Conservation (phyloP, 2,329 filamentous ascomycete genomes). For the Colletotrichum caudatum region DNA sequence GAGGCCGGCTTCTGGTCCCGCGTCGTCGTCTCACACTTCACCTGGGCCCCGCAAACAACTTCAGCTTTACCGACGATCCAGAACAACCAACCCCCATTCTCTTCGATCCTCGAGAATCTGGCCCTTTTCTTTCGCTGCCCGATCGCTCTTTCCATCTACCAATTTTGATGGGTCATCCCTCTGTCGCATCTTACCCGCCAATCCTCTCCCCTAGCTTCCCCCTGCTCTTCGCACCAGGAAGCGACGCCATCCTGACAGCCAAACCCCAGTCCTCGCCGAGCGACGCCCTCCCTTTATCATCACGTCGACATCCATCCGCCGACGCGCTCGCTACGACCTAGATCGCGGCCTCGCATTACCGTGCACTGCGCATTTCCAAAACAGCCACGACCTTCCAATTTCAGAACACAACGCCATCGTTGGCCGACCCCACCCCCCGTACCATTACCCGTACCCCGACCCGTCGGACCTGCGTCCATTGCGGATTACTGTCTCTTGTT, state of each 20-base stretch:
- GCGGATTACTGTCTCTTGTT: slow-evolving; percentile 26
- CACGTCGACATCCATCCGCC: slow-evolving; percentile 37
- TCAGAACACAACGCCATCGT: background rate
- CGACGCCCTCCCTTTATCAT: slow-evolving; percentile 38
- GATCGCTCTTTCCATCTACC: slow-evolving; percentile 24
- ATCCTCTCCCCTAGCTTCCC: slow-evolving; percentile 29
- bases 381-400: slow-evolving; percentile 7
- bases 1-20: slow-evolving; percentile 41
- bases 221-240: slow-evolving; percentile 33
- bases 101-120: slow-evolving; percentile 33
- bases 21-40: slow-evolving; percentile 43
- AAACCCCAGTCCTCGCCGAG: slow-evolving; percentile 38
- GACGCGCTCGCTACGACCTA: slow-evolving; percentile 34
- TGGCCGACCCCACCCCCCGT: slow-evolving; percentile 15
- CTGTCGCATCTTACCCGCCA: slow-evolving; percentile 29
- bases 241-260: slow-evolving; percentile 35
- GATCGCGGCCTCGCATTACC: slow-evolving; percentile 4
- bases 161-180: slow-evolving; percentile 34
- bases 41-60: slow-evolving; percentile 44
- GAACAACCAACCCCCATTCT: slow-evolving; percentile 20
- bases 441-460: slow-evolving; percentile 8
- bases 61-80: slow-evolving; percentile 42
- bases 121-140: slow-evolving; percentile 34
- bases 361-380: slow-evolving; percentile 17
- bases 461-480: slow-evolving; percentile 34